Percentiles rank a stretch among this genome's conserved stretches.
Evolutionary conservation across 2,329 filamentous ascomycete species (phyloP).

Genomic region (Aspergillus terreus): DNA sequence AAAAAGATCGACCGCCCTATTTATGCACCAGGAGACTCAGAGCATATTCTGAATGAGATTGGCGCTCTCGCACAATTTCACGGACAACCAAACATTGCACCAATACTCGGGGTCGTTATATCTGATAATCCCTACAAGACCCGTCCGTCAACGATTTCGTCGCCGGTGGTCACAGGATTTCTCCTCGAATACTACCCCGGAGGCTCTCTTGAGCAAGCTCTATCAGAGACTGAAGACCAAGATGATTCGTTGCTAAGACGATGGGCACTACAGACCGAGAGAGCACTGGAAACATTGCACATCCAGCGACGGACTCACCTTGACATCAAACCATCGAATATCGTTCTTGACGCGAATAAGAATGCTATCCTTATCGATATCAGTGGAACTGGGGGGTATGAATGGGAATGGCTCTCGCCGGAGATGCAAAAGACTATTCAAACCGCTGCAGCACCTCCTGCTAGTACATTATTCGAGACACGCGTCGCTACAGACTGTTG

Average conservation of each 20-base stretch:
- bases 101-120: constrained; percentile 13
- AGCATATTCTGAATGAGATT: constrained; percentile 15
- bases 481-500: constrained; percentile 4
- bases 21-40: constrained; percentile 13
- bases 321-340: constrained; percentile 19
- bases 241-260: constrained; percentile 2
- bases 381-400: constrained; percentile 13
- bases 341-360: constrained; percentile 12
- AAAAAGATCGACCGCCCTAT: constrained; percentile 13
- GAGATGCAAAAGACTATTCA: constrained; percentile 10
- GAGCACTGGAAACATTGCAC: constrained; percentile 9
- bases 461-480: not conserved
- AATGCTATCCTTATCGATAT: constrained; percentile 20
- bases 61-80: constrained; percentile 11
- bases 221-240: not conserved
- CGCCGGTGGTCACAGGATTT: constrained; percentile 12
- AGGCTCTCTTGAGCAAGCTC: constrained; percentile 12
- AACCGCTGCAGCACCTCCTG: not conserved
- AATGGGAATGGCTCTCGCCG: constrained; percentile 14
- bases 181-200: constrained; percentile 16
- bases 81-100: constrained; percentile 13
- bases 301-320: constrained; percentile 12
- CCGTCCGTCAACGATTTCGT: constrained; percentile 1
- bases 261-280: constrained; percentile 13
- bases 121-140: constrained; percentile 5